Evolutionary conservation across 306 rosid species (phyloP), one percentile per base, ranked within the genome.

Genomic region (Pachyrhizus erosus): DNA sequence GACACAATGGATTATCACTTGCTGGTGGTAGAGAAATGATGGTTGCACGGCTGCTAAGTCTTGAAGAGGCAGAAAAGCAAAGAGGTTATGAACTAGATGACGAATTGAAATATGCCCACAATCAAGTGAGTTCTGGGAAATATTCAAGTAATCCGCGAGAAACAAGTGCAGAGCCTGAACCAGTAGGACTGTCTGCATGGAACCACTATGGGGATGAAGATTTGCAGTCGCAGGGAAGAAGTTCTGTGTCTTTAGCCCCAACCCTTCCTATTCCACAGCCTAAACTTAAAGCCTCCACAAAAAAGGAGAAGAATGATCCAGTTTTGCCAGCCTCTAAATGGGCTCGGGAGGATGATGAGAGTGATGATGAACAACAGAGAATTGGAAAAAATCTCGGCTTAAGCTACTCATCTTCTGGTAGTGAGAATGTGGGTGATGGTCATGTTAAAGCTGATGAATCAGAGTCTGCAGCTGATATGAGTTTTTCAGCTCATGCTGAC

Each of bases 281-380:
- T 76, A 97, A 96, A 54, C 92, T 91, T 33, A 96, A 91, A 83
- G 91, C 92, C 21, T 92, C 87, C 75, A 58, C 84, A 11, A 96
- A 85, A 87, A 92, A 86, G 67, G 99, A 92, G 83, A 96, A 89
- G 91, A 90, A 71, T 79, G 98, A 92, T 74, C 97, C 90, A 10
- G 90, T 93, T 84, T 81, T 96, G 79, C 97, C 97, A 8, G 88
- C 97, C 86, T 96, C 98, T 68, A 96, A 96, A 88, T 96, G 99
- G 99, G 98, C 99, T 40, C 87, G 95, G 57, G 99, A 93, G 91
- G 99, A 96, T 78, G 98, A 92, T 82, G 98, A 91, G 57, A 96
- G 98, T 78, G 99, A 96, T 18, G 97, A 88, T 76, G 99, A 94
- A 55, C 97, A 90, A 77, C 88, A 86, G 83, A 83, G 80, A 77